Conservation (phyloP, 495 filamentous ascomycete genomes). For the Podospora bellae-mahoneyi region DNA sequence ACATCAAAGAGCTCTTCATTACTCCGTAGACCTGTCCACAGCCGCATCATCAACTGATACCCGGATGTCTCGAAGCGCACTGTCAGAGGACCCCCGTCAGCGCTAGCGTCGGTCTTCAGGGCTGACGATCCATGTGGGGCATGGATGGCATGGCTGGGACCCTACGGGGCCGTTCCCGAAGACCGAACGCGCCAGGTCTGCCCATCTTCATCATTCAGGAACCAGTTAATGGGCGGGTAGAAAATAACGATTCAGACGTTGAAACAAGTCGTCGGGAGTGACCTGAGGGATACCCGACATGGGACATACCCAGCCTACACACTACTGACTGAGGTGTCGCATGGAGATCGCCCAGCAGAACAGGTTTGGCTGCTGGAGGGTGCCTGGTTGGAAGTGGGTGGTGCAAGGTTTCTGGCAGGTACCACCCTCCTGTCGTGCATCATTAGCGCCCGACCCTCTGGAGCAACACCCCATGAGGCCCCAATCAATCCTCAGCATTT, state of each 20-base stretch:
- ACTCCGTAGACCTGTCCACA: too few relatives aligned
- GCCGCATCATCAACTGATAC: too few relatives aligned
- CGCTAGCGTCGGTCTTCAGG: background rate
- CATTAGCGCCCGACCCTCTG: background rate
- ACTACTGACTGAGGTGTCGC: background rate
- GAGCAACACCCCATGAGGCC: background rate
- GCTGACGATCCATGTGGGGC: background rate
- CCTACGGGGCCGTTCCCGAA: background rate
- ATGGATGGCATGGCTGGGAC: background rate
- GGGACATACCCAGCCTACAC: background rate
- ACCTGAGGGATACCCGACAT: background rate
- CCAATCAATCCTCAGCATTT: conserved; percentile 3
- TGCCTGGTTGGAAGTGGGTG: background rate
- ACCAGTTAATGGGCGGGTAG: background rate
- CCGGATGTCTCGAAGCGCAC: too few relatives aligned
- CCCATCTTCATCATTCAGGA: background rate
- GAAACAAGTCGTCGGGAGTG: background rate
- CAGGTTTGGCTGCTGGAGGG: background rate
- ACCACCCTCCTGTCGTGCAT: background rate
- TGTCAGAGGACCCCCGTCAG: too few relatives aligned
- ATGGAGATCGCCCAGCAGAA: background rate
- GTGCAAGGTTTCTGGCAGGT: conserved; percentile 6
- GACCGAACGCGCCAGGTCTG: background rate
- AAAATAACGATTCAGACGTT: background rate
- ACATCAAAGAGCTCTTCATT: too few relatives aligned